Evolutionary conservation across 2,329 filamentous ascomycete genomes (phyloP).

Genomic region (Botryotinia convoluta): DNA sequence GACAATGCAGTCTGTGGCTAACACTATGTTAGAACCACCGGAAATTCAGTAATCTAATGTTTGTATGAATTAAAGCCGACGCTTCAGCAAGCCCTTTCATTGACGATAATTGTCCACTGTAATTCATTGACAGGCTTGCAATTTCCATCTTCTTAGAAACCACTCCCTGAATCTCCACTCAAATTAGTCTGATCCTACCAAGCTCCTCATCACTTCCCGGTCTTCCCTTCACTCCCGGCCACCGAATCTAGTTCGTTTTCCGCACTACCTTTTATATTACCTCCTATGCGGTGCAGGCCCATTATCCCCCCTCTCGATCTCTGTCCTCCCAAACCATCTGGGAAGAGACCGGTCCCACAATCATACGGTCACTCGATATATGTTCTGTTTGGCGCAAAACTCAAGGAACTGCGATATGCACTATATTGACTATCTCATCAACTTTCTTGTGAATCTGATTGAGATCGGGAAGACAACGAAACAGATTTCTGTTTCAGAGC

Average conservation of each 20-base stretch:
- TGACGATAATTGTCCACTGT: not conserved
- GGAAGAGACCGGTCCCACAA: not conserved
- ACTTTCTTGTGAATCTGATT: not conserved
- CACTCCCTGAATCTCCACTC: not conserved
- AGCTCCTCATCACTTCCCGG: not conserved
- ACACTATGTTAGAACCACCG: not conserved
- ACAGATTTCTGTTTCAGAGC: not conserved
- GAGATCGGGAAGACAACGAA: not conserved
- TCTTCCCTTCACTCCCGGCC: not conserved
- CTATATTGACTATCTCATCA: not conserved
- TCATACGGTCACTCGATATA: not conserved
- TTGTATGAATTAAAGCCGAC: not conserved
- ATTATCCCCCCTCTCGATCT: not conserved
- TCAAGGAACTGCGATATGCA: not conserved
- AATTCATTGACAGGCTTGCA: not conserved
- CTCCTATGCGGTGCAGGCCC: not conserved
- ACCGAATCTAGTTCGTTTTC: not conserved
- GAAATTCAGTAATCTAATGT: not conserved
- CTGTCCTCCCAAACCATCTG: not conserved
- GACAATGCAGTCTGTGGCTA: not conserved
- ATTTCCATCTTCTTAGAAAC: not conserved
- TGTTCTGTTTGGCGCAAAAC: not conserved
- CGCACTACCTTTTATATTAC: not conserved
- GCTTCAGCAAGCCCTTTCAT: not conserved
- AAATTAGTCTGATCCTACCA: not conserved